phyloP scores from a whole-genome alignment of 208 protist genomes.

The Blastocrithidia nonstop region DNA sequence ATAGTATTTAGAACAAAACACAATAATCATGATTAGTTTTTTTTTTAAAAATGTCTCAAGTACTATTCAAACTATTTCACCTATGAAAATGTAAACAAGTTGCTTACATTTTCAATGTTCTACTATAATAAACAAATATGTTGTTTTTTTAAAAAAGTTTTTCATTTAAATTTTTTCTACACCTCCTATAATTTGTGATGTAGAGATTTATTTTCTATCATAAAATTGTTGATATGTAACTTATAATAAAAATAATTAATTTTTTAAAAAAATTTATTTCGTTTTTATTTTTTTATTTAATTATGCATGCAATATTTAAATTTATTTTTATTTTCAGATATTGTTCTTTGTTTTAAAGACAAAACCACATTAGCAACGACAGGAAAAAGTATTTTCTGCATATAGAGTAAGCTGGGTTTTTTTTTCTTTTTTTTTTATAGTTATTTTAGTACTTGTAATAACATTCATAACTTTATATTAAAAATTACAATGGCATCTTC shows the following conservation, averaged over 20 bases:
- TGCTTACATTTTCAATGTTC: neutral
- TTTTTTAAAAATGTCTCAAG: neutral
- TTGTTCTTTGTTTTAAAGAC: neutral
- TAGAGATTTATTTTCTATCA: neutral
- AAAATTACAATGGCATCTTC: neutral
- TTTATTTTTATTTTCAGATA: neutral
- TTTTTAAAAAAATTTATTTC: no score
- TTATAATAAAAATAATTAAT: no score
- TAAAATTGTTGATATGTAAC: neutral
- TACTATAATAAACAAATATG: neutral
- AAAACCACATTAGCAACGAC: neutral
- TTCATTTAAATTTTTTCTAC: neutral
- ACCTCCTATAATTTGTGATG: neutral
- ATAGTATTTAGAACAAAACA: no score
- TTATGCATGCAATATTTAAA: neutral
- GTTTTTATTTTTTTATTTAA: constrained; percentile 1
- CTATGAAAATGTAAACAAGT: neutral
- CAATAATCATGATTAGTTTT: neutral
- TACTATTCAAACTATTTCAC: neutral
- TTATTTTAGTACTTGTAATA: constrained; percentile 1
- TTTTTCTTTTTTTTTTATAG: neutral
- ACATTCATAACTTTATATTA: neutral
- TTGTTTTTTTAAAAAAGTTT: neutral
- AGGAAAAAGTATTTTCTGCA: neutral
- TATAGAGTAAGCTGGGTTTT: neutral